These are phyloP conservation scores for Sesbania bispinosa DNA, from an alignment of 306 rosid genomes.

Conservation along the genomic window DNA sequence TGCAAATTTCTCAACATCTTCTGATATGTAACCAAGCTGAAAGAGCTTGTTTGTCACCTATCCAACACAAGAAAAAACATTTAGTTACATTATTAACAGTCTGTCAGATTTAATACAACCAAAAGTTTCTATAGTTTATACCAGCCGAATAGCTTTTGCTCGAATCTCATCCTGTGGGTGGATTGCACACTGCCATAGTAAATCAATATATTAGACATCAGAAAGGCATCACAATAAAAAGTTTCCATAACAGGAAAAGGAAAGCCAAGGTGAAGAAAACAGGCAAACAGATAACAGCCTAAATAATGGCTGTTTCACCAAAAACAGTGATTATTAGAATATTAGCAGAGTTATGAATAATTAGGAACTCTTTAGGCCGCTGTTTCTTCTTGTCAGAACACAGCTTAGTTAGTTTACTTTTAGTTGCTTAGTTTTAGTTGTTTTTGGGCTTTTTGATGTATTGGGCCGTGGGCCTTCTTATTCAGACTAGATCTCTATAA, in stretches of 20 bases:
- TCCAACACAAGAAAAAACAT: slow-evolving; percentile 16
- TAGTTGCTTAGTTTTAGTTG: too few species aligned
- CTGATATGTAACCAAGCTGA: slow-evolving; percentile 76
- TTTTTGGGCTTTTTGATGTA: too few species aligned
- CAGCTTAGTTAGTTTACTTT: too few species aligned
- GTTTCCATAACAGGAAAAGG: slow-evolving; percentile 3
- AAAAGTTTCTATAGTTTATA: slow-evolving; percentile 36
- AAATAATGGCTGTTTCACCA: neutral
- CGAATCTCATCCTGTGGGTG: slow-evolving; percentile 95
- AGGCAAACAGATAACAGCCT: neutral
- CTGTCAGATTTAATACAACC: slow-evolving; percentile 9
- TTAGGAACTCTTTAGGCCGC: too few species aligned
- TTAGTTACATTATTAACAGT: neutral
- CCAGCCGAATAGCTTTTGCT: slow-evolving; percentile 97
- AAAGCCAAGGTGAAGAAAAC: slow-evolving; percentile 2
- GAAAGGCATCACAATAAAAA: neutral
- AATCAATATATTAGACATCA: slow-evolving; percentile 25
- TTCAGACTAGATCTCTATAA: too few species aligned
- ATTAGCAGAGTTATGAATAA: too few species aligned
- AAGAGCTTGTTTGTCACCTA: slow-evolving; percentile 98
- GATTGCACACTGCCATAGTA: slow-evolving; percentile 76
- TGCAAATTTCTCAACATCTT: slow-evolving; percentile 74
- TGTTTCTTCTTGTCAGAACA: too few species aligned
- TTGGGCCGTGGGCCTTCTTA: too few species aligned
- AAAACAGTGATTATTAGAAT: too few species aligned